Evolutionary conservation across 352 stramenopile genomes (phyloP), one percentile per base, ranked within the genome.

Genomic region (Globisporangium heterothallicum): DNA sequence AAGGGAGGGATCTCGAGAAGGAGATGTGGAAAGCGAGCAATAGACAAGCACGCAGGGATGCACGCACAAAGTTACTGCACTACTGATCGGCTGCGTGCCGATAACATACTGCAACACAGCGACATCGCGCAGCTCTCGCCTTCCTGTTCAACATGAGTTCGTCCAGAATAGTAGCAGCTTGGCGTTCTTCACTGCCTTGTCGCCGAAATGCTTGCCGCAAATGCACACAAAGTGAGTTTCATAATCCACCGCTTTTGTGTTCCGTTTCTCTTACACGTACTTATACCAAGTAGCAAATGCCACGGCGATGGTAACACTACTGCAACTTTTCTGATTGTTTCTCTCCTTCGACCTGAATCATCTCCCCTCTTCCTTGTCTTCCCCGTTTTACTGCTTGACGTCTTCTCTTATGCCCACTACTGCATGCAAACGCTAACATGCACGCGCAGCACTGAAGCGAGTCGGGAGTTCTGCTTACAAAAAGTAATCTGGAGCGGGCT

Each of bases 401-500:
- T 42, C 38, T 38, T 30, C 32, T 53, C 46, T 53, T 53, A 34
- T 36, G 46, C 18, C 43, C 32, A 24, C 32, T 38, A 38, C 24
- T 13, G 46, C 32, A 25, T 25, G 32, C 46, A 21, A 53, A 27
- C 46, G 29, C 21, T 26, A 43, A 43, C 29, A 18, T 42, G 25
- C 29, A 30, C 46, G 32, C 46, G 40, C 46, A 32, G 46, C 22
- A 34, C 13, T 53, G 8, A 53, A 32, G 19, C 10, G 4, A 36
- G 29, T 35, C 40, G 40, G 14, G 13, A 16, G 3, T n/a, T 40
- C 32, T 49, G 30, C 46, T 86, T 92, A 99, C 65, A 99, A 83
- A 78, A 99, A 99, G 79, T 99, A 99, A 70, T 99, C 97, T 13
- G 97, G 96, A 18, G 96, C 95, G 34, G 97, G 96, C 70, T 99